Percentiles rank a stretch among this genome's conserved stretches.
Evolutionary conservation across 345 rosid species (phyloP).

Genomic region (Pistacia atlantica): DNA sequence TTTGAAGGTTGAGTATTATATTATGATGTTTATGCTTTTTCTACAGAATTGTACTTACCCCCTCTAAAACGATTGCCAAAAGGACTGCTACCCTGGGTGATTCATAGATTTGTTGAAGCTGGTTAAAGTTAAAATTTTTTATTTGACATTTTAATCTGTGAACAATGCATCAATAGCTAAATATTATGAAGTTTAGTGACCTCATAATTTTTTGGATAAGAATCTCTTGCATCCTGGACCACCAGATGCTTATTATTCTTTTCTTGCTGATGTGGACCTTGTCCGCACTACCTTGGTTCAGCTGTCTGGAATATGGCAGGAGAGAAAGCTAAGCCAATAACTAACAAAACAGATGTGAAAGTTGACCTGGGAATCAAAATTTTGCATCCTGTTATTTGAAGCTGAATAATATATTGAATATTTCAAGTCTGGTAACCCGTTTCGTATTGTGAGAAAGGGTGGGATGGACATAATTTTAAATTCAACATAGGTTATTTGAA

Average conservation of each 20-base stretch:
- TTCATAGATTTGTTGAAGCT: background rate
- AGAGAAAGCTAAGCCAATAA: background rate
- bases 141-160: background rate
- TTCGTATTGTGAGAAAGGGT: background rate
- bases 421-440: background rate
- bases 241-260: background rate
- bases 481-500: too few species aligned
- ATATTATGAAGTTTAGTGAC: background rate
- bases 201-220: background rate
- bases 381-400: background rate
- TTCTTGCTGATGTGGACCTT: constrained; percentile 3
- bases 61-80: background rate
- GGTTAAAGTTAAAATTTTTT: background rate
- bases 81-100: background rate
- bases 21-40: background rate
- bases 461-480: background rate
- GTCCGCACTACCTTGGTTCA: background rate
- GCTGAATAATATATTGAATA: background rate
- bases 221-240: background rate
- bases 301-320: background rate
- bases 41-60: too few species aligned
- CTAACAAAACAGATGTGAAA: too few species aligned
- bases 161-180: background rate
- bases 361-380: background rate
- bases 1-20: background rate